phyloP scores from a whole-genome alignment of 331 rosid genomes.

The Quercus lobata region DNA sequence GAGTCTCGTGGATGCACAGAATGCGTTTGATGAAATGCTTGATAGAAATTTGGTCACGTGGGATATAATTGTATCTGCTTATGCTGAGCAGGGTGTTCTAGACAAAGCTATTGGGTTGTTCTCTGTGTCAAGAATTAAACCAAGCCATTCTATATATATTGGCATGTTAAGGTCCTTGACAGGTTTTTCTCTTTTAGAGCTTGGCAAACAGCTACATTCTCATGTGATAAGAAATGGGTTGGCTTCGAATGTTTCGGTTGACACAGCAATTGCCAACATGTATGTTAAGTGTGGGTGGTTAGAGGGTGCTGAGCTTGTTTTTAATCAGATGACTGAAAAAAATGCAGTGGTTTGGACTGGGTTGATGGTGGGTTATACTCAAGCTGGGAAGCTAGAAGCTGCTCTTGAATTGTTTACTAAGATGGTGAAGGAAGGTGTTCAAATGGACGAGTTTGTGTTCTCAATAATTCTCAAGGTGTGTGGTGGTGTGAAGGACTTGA shows the following conservation, averaged over 20 bases:
- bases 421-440: constrained; percentile 40
- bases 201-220: constrained; percentile 54
- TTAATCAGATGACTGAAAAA: constrained; percentile 36
- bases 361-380: constrained; percentile 56
- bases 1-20: constrained; percentile 39
- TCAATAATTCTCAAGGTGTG: constrained; percentile 55
- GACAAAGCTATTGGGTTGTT: constrained; percentile 36
- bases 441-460: constrained; percentile 53
- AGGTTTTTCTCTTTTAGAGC: constrained; percentile 25
- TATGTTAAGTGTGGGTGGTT: constrained; percentile 58
- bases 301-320: constrained; percentile 44
- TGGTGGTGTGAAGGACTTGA: constrained; percentile 43
- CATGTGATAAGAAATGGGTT: constrained; percentile 40
- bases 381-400: constrained; percentile 33
- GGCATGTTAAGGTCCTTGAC: constrained; percentile 36
- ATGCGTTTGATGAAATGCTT: constrained; percentile 48
- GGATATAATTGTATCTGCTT: constrained; percentile 38
- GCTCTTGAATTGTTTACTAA: constrained; percentile 38
- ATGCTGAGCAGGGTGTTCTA: constrained; percentile 34
- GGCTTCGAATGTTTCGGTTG: constrained; percentile 23
- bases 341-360: constrained; percentile 56
- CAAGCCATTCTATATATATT: constrained; percentile 33
- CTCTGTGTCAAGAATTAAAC: constrained; percentile 28
- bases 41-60: constrained; percentile 38
- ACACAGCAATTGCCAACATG: constrained; percentile 43